Evolutionary conservation across 768 basidiomycete genomes (phyloP), one percentile per base, ranked within the genome.

Genomic region (Tulasnella sp.): DNA sequence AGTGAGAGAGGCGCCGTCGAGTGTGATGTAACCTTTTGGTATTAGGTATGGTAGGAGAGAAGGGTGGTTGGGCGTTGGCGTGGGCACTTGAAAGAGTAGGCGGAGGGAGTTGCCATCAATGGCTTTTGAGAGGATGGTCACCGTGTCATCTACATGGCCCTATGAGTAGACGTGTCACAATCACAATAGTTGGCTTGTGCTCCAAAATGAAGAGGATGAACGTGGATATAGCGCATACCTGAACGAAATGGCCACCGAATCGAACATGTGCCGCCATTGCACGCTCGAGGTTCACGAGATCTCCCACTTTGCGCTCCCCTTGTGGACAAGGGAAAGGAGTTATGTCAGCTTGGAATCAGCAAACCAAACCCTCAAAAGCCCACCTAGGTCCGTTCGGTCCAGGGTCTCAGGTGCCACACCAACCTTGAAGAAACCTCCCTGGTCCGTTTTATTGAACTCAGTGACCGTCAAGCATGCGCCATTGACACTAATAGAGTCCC

Each of bases 191-290:
- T 45, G 34, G 25, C 51, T 11, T 3, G n/a, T n/a, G n/a, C n/a
- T n/a, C n/a, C 12, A 30, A 24, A 42, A 12, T 34, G 45, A 49
- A 22, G 21, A 54, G 49, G 50, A 46, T 48, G 34, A 53, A 12
- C 31, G 38, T 38, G 9, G 27, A 59, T 46, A 17, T 11, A 17
- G 45, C 3, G 60, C 75, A 57, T 66, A 89, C 92, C 81, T 98
- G 94, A 21, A 99, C 96, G 68, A 93, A 92, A 69, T 99, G 96
- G 10, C 96, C 96, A 25, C 96, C 96, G 66, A 98, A 96, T 58
- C 94, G 77, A 17, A 80, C 83, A 73, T 92, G 87, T 3, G 85
- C 84, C 21, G 82, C 84, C 90, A 98, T 92, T 2, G 96, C 96
- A 51, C 96, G 80, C 74, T 99, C 96, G 41, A 93, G 76, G 70